Evolutionary conservation across 2,329 filamentous ascomycete genomes (phyloP).

Genomic region (Didymella exigua): DNA sequence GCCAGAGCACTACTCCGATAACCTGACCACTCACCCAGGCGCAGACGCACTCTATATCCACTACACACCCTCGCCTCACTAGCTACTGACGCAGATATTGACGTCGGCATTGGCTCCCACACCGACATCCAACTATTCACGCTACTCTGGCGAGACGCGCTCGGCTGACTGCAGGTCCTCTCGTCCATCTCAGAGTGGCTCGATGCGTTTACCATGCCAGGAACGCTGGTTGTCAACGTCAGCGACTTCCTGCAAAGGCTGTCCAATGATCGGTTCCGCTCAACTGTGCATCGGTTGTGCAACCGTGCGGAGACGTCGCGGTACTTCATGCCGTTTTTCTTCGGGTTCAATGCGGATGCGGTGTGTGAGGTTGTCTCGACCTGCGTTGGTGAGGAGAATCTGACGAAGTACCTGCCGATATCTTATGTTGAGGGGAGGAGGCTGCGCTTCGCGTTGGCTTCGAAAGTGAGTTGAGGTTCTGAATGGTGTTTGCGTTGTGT

Average conservation of each 20-base stretch:
- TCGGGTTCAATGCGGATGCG: constrained; percentile 61
- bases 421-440: constrained; percentile 4
- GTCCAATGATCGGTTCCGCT: constrained; percentile 58
- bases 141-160: constrained; percentile 12
- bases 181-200: constrained; percentile 44
- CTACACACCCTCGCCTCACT: constrained; percentile 19
- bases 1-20: constrained; percentile 62
- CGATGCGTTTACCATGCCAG: constrained; percentile 35
- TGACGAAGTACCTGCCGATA: constrained; percentile 55
- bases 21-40: constrained; percentile 60
- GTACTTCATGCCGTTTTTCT: constrained; percentile 64
- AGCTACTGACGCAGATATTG: background rate
- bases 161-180: constrained; percentile 39
- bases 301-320: constrained; percentile 42
- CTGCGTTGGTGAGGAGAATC: constrained; percentile 52
- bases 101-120: constrained; percentile 30
- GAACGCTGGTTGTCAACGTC: constrained; percentile 45
- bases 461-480: background rate
- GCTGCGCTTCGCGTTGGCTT: background rate
- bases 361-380: constrained; percentile 55
- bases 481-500: too few species aligned
- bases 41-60: constrained; percentile 31
- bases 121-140: constrained; percentile 23
- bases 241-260: constrained; percentile 62
- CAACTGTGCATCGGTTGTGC: constrained; percentile 52